These are phyloP conservation scores for Gentiana macrophylla DNA, from an alignment of 257 asterid species.

Conservation along the genomic window DNA sequence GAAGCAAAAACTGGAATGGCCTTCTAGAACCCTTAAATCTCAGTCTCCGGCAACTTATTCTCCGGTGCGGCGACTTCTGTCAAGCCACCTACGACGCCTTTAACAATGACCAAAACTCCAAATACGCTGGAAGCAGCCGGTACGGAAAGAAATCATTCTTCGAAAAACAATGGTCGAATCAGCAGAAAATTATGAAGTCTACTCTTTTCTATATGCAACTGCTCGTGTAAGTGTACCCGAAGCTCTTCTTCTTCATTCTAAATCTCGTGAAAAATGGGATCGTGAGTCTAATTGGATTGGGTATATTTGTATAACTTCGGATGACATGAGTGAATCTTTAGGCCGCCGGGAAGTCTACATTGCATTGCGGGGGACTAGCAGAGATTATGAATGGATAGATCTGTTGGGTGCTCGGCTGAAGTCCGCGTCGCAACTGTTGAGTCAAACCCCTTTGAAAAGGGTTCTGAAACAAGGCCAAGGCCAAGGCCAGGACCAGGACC, in stretches of 20 bases:
- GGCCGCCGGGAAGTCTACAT: conserved; percentile 77
- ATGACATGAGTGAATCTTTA: conserved; percentile 25
- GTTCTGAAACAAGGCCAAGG: neutral
- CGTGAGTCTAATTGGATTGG: conserved; percentile 89
- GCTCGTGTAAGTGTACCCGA: conserved; percentile 30
- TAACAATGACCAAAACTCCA: conserved; percentile 76
- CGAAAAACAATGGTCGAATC: conserved; percentile 42
- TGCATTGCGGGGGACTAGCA: conserved; percentile 65
- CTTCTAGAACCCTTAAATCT: conserved; percentile 57
- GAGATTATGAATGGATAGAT: conserved; percentile 65
- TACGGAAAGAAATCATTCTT: conserved; percentile 70
- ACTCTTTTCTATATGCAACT: conserved; percentile 65
- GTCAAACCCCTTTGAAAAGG: conserved; percentile 10
- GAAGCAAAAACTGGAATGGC: conserved; percentile 61
- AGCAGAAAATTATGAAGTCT: conserved; percentile 39
- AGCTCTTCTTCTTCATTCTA: conserved; percentile 56
- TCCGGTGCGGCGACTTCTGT: conserved; percentile 81
- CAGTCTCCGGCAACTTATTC: conserved; percentile 52
- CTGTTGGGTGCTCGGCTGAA: conserved; percentile 35
- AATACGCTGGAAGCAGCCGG: conserved; percentile 72
- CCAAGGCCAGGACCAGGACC: no score
- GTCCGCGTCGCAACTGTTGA: conserved; percentile 33
- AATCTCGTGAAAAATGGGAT: conserved; percentile 73
- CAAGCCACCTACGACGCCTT: conserved; percentile 89
- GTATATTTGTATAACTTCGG: conserved; percentile 52